Percentiles rank a stretch among this genome's conserved stretches.
Conservation (phyloP, 352 stramenopile genomes). For the Globisporangium cystogenes region DNA sequence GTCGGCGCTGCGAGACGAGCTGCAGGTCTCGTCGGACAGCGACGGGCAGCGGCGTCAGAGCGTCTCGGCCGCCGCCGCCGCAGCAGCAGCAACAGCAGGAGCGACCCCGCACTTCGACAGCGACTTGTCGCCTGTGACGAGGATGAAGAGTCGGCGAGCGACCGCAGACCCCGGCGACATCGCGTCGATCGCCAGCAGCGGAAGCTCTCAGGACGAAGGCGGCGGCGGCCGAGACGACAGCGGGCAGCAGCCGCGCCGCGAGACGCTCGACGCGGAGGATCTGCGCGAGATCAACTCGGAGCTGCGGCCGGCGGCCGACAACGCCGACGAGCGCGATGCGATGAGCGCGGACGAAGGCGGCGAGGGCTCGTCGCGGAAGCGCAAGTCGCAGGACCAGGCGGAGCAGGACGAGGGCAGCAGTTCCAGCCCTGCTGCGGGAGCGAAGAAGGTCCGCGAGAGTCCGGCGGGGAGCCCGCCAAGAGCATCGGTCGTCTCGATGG, state of each 20-base stretch:
- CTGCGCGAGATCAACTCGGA: conserved; percentile 31
- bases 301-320: conserved; percentile 1
- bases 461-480: conserved; percentile 11
- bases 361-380: conserved; percentile 21
- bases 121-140: conserved; percentile 18
- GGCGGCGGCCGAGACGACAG: conserved; percentile 2
- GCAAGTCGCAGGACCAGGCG: conserved; percentile 14
- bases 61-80: background rate
- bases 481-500: conserved; percentile 8
- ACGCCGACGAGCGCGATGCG: background rate
- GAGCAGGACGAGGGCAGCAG: conserved; percentile 5
- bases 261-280: conserved; percentile 55
- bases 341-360: background rate
- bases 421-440: background rate
- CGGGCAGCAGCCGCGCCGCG: conserved; percentile 23
- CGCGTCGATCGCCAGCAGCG: background rate
- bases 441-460: conserved; percentile 8
- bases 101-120: background rate
- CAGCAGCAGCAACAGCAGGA: too few relatives aligned
- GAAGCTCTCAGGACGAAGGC: background rate
- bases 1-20: conserved; percentile 23
- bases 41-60: conserved; percentile 5
- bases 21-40: conserved; percentile 3
- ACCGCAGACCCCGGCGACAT: conserved; percentile 54
- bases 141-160: conserved; percentile 22